Conservation (phyloP, 495 filamentous ascomycete species). For the Terfezia claveryi region DNA sequence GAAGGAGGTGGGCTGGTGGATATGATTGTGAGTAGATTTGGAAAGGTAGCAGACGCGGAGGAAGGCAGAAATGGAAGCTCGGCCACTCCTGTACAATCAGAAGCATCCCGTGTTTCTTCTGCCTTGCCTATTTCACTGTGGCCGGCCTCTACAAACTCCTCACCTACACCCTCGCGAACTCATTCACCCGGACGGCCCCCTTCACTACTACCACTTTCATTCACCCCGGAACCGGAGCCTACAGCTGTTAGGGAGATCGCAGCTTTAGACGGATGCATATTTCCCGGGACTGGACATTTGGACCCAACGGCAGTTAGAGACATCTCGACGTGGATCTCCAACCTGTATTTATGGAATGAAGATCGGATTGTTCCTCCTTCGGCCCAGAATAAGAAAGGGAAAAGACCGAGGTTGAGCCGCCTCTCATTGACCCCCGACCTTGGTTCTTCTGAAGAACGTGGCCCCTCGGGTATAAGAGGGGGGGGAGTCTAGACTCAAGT, state of each 20-base stretch:
- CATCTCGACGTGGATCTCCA: constrained; percentile 13
- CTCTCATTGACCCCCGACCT: background rate
- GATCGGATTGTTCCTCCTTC: constrained; percentile 3
- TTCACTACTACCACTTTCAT: background rate
- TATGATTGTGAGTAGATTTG: constrained; percentile 68
- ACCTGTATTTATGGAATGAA: constrained; percentile 14
- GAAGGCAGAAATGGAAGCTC: background rate
- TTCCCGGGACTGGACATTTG: constrained; percentile 13
- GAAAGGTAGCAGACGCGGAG: constrained; percentile 23
- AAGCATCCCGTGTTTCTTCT: background rate
- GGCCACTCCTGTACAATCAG: background rate
- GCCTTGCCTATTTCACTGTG: background rate
- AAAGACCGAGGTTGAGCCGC: background rate
- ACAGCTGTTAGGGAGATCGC: background rate
- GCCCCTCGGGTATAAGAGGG: background rate
- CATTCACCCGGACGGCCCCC: background rate
- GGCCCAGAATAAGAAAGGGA: constrained; percentile 1
- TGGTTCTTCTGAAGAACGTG: background rate
- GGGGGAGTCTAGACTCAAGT: background rate
- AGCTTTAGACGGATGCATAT: constrained; percentile 16
- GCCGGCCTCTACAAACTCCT: background rate
- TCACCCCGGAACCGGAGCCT: background rate
- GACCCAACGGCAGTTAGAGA: constrained; percentile 11
- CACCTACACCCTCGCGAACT: background rate
- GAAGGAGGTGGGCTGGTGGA: constrained; percentile 44